These are phyloP conservation scores for Lipomyces japonicus DNA, from an alignment of 805 yeast genomes.

Conservation along the genomic window DNA sequence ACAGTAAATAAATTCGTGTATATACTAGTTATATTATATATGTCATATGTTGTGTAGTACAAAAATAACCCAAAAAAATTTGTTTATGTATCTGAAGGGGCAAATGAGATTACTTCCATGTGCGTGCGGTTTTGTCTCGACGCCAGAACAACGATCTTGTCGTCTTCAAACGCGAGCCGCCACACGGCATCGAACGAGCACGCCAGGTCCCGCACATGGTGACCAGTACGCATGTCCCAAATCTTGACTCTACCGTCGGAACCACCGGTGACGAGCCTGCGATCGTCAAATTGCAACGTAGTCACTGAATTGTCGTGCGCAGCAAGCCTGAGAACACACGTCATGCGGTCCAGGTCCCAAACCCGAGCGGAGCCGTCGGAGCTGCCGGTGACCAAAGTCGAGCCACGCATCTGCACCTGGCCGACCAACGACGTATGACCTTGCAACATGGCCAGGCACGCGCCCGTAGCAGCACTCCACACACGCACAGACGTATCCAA, in stretches of 20 bases:
- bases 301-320: conserved; percentile 46
- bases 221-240: conserved; percentile 42
- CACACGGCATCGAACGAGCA: conserved; percentile 41
- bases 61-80: background rate
- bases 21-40: background rate
- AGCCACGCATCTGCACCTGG: conserved; percentile 66
- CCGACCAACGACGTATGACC: conserved; percentile 96
- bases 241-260: conserved; percentile 43
- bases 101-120: conserved; percentile 41
- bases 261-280: conserved; percentile 43
- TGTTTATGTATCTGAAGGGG: conserved; percentile 29
- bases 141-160: conserved; percentile 41
- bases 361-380: conserved; percentile 77
- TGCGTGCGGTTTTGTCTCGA: conserved; percentile 32
- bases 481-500: conserved; percentile 91
- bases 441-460: conserved; percentile 64
- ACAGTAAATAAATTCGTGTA: conserved; percentile 22
- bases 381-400: conserved; percentile 78
- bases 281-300: conserved; percentile 41
- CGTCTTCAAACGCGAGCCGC: conserved; percentile 42
- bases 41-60: background rate
- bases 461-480: conserved; percentile 91
- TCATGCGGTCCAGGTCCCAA: conserved; percentile 75
- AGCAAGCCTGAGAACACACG: conserved; percentile 62
- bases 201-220: conserved; percentile 39